A percentile compares a stretch with the other conserved stretches of the same genome.
phyloP scores from a whole-genome alignment of 163 green algal genomes.

The Chlamydomonas reinhardtii region DNA sequence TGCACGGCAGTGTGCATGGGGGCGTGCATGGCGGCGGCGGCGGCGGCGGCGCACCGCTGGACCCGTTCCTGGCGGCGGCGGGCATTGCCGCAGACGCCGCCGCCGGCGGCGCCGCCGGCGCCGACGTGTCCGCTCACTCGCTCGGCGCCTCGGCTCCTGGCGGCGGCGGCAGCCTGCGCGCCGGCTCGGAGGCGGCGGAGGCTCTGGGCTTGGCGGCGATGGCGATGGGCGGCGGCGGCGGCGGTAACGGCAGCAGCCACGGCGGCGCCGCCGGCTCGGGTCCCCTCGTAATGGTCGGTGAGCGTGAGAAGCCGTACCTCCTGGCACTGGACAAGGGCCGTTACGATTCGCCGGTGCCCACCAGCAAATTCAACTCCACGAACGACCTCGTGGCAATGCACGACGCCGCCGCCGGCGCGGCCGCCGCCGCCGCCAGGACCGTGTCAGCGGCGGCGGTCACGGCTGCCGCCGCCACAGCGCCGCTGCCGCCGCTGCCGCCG shows the following conservation, averaged over 20 bases:
- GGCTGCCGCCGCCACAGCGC: neutral
- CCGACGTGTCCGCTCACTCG: neutral
- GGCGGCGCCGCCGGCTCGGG: neutral
- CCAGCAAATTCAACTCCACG: conserved; percentile 19
- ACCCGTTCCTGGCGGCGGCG: neutral
- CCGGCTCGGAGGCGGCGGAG: conserved; percentile 11
- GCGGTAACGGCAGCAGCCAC: no score
- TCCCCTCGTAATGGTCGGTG: neutral
- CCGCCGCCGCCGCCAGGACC: neutral
- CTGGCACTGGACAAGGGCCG: conserved; percentile 9
- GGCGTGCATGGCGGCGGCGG: neutral
- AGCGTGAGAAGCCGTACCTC: conserved; percentile 30
- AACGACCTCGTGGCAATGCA: conserved; percentile 11
- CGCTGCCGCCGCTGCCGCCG: neutral
- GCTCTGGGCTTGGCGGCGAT: neutral
- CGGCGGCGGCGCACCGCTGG: neutral
- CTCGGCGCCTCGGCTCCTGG: neutral
- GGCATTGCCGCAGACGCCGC: neutral
- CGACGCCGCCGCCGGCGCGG: neutral
- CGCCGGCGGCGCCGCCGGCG: neutral
- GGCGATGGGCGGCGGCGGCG: neutral
- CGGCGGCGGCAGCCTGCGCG: conserved; percentile 6
- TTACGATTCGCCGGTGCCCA: neutral
- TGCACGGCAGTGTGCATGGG: neutral
- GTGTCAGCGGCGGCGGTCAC: neutral